Evolutionary conservation across 2,329 filamentous ascomycete species (phyloP).

Genomic region (Scedosporium minutisporum): DNA sequence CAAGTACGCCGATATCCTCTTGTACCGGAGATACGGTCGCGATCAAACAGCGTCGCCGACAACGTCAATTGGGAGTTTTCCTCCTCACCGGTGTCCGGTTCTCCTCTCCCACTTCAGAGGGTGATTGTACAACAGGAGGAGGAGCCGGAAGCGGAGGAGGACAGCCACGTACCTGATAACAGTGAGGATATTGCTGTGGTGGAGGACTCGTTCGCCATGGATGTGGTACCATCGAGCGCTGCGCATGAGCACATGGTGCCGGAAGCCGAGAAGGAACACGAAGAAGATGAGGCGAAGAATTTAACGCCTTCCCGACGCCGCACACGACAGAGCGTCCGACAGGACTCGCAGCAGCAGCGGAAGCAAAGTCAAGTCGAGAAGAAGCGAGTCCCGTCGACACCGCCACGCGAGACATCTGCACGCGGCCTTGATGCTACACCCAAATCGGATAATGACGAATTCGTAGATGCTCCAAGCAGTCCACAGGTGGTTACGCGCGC

Average conservation of each 20-base stretch:
- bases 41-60: conserved; percentile 30
- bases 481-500: conserved; percentile 17
- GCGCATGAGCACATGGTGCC: background rate
- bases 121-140: background rate
- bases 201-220: conserved; percentile 8
- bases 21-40: conserved; percentile 40
- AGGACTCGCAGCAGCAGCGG: conserved; percentile 7
- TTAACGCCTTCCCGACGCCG: background rate
- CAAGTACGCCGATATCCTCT: conserved; percentile 38
- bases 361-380: background rate
- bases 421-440: conserved; percentile 23
- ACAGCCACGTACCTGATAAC: conserved; percentile 6
- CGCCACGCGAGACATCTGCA: background rate
- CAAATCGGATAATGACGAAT: conserved; percentile 35
- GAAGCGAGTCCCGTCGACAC: conserved; percentile 6
- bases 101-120: conserved; percentile 25
- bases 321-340: conserved; percentile 1
- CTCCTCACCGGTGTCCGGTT: conserved; percentile 37
- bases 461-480: conserved; percentile 39
- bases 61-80: conserved; percentile 43
- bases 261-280: conserved; percentile 4
- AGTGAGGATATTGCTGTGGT: conserved; percentile 1
- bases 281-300: conserved; percentile 11
- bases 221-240: conserved; percentile 21
- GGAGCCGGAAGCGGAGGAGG: conserved; percentile 4